Conservation (phyloP, 495 filamentous ascomycete genomes). For the Xylaria acuta region DNA sequence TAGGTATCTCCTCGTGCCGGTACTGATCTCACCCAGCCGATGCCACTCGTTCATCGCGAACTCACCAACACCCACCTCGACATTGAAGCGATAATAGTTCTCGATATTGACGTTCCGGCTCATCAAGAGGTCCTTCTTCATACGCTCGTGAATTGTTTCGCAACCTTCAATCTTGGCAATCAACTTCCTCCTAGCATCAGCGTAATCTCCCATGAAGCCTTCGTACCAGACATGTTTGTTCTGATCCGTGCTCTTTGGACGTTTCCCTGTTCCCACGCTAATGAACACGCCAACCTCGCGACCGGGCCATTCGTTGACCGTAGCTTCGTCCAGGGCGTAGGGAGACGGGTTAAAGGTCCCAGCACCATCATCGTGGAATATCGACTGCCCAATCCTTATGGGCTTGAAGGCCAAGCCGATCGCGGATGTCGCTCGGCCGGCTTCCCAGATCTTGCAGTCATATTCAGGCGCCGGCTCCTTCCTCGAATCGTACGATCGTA, state of each 20-base stretch:
- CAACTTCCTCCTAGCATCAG: conserved; percentile 82
- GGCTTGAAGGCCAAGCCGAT: conserved; percentile 95
- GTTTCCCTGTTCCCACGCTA: conserved; percentile 90
- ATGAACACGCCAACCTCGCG: conserved; percentile 88
- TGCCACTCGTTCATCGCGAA: conserved; percentile 99
- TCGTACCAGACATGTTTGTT: conserved; percentile 86
- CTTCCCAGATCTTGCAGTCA: conserved; percentile 94
- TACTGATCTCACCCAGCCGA: conserved; percentile 89
- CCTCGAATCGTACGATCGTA: conserved; percentile 93
- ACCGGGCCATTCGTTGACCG: conserved; percentile 91
- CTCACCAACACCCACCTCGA: conserved; percentile 95
- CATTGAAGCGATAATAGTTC: conserved; percentile 97
- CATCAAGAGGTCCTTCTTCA: conserved; percentile 75
- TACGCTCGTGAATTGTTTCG: conserved; percentile 85
- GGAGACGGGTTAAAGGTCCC: conserved; percentile 93
- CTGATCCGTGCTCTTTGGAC: conserved; percentile 73
- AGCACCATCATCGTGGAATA: conserved; percentile 91
- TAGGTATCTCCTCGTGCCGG: conserved; percentile 87
- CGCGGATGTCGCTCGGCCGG: conserved; percentile 91
- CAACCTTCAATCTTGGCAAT: conserved; percentile 94
- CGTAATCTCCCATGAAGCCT: conserved; percentile 88
- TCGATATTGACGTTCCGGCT: conserved; percentile 82
- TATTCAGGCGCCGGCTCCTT: conserved; percentile 88
- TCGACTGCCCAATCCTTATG: conserved; percentile 88
- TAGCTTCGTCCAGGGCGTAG: conserved; percentile 85